Base-by-base conservation (phyloP, 148 eudicot genomes). In the Cornus controversa region DNA sequence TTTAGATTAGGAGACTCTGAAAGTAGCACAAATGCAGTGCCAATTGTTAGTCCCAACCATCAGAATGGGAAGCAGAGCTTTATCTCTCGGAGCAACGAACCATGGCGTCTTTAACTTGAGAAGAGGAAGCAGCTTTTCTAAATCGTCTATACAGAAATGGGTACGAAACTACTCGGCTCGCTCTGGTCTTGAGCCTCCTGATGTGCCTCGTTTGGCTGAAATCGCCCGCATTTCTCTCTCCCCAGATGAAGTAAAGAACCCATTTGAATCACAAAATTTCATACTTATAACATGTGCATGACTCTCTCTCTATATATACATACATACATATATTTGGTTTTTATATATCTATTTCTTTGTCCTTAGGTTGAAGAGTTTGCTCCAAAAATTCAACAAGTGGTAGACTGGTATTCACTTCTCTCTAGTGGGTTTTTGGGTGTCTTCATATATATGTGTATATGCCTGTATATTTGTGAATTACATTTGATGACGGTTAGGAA, bases 221-320 rank as follows among this genome's bases (percentile, higher is more conserved):
- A 91, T 90, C 7, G 94, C 98, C 81, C 95, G 97, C 22, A 93
- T 93, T 74, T 87, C 98, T 76, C 98, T 96, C 85, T 85, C 91
- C 63, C 87, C 89, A 26, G 76, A 86, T 24, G 91, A 96, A 84
- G 98, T 94, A 80, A 26, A n/a, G 10, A 25, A 31, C 34, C 79
- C 26, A 29, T 68, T 47, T 26, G 15, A 40, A n/a, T n/a, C 25
- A 18, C 70, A 40, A 25, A 37, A 16, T 57, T 5, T 69, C 60
- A 24, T 5, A 47, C 69, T 16, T 42, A n/a, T 22, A 2, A n/a
- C n/a, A n/a, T n/a, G n/a, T n/a, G n/a, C n/a, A n/a, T n/a, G n/a
- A 2, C 6, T 66, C 27, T 28, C 1, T 53, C 3, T 47, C 10
- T 13, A 24, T 45, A 3, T n/a, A 8, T 18, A 7, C 7, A 24